Conservation (phyloP, 352 stramenopile genomes). For the Globisporangium nodosum region DNA sequence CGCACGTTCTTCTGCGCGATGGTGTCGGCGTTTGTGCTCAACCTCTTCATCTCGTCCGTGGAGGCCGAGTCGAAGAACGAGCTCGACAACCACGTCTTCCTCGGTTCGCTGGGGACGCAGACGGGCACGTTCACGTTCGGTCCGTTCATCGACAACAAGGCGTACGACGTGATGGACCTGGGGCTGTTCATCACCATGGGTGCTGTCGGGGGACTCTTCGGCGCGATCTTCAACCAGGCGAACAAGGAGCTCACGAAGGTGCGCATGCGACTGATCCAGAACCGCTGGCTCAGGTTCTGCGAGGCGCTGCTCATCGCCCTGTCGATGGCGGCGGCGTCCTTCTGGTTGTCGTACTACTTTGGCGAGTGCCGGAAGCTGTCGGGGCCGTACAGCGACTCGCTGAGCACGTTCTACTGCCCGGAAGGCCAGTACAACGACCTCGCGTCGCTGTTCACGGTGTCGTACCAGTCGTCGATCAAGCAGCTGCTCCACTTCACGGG, state of each 20-base stretch:
- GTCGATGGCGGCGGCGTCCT: constrained; percentile 56
- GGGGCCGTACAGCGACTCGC: constrained; percentile 57
- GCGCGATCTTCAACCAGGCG: constrained; percentile 94
- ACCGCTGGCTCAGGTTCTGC: constrained; percentile 56
- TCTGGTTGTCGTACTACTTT: constrained; percentile 80
- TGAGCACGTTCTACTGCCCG: constrained; percentile 94
- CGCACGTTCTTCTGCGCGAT: constrained; percentile 97
- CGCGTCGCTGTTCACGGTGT: constrained; percentile 94
- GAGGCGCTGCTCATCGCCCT: constrained; percentile 67
- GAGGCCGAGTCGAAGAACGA: constrained; percentile 36
- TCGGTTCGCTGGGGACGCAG: constrained; percentile 71
- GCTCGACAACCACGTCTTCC: constrained; percentile 35
- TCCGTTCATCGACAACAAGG: constrained; percentile 85
- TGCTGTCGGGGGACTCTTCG: constrained; percentile 94
- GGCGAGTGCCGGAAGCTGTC: constrained; percentile 45
- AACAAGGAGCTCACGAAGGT: constrained; percentile 92
- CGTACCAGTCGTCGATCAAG: constrained; percentile 93
- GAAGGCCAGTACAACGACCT: constrained; percentile 97
- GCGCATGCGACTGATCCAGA: constrained; percentile 52
- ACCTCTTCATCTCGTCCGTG: constrained; percentile 83
- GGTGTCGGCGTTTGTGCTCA: constrained; percentile 83
- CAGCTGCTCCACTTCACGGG: constrained; percentile 96
- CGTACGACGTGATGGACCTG: constrained; percentile 94
- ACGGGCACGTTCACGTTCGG: constrained; percentile 84
- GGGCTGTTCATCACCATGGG: constrained; percentile 96